These are phyloP conservation scores for Entonaema liquescens DNA, from an alignment of 495 filamentous ascomycete species.

Conservation along the genomic window DNA sequence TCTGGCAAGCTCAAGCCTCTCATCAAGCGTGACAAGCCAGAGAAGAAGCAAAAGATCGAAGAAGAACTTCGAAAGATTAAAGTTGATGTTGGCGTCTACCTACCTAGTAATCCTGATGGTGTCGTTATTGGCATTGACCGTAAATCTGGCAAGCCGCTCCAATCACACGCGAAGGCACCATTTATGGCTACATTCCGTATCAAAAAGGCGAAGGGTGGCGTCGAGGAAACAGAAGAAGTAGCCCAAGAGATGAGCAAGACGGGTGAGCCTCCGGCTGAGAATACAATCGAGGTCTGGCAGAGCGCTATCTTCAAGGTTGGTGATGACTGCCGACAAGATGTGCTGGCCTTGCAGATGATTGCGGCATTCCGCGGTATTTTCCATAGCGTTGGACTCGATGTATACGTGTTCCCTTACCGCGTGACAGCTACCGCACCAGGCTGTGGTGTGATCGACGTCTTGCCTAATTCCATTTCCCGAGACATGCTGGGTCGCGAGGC, in stretches of 20 bases:
- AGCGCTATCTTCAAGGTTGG: constrained; percentile 99
- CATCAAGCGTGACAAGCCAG: constrained; percentile 90
- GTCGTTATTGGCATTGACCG: constrained; percentile 97
- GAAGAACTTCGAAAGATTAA: constrained; percentile 97
- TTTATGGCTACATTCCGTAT: constrained; percentile 99
- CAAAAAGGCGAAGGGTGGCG: constrained; percentile 72
- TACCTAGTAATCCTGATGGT: constrained; percentile 96
- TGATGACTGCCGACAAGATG: constrained; percentile 97
- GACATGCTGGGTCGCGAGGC: constrained; percentile 99
- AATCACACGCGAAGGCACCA: constrained; percentile 96
- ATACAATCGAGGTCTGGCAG: constrained; percentile 93
- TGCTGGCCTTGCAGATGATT: constrained; percentile 97
- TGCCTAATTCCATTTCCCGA: constrained; percentile 96
- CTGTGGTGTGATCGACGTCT: constrained; percentile 96
- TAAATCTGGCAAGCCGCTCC: constrained; percentile 94
- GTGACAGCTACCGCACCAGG: constrained; percentile 98
- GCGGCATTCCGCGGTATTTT: constrained; percentile 97
- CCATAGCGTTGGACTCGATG: constrained; percentile 89
- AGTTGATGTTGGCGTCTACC: constrained; percentile 94
- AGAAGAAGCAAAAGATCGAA: constrained; percentile 99
- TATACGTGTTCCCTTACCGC: constrained; percentile 96
- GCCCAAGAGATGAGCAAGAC: constrained; percentile 50
- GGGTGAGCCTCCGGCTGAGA: constrained; percentile 44
- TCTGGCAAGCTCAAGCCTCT: constrained; percentile 94
- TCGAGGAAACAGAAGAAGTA: constrained; percentile 59